Evolutionary conservation across 2,329 filamentous ascomycete genomes (phyloP).

Genomic region (Acrocalymma vagum): DNA sequence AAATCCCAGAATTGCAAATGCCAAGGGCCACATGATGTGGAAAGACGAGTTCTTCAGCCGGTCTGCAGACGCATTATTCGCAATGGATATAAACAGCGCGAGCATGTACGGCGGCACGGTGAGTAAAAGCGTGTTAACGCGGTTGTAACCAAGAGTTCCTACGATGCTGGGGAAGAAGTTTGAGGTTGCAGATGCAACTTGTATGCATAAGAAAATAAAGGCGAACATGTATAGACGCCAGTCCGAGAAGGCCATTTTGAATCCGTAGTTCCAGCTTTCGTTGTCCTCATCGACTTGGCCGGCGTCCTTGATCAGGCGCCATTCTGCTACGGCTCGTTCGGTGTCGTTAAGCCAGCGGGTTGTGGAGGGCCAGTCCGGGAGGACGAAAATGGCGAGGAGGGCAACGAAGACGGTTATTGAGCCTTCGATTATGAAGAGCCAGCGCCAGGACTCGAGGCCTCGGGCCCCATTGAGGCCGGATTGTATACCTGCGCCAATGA

Average conservation of each 20-base stretch:
- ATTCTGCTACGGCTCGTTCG: constrained; percentile 27
- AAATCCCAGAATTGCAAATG: constrained; percentile 59
- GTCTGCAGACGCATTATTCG: constrained; percentile 61
- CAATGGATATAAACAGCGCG: constrained; percentile 65
- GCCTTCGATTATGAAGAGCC: constrained; percentile 31
- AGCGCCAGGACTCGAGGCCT: constrained; percentile 42
- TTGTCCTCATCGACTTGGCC: constrained; percentile 23
- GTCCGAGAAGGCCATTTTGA: constrained; percentile 59
- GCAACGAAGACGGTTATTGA: constrained; percentile 27
- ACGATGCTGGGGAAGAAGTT: constrained; percentile 72
- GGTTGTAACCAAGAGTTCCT: constrained; percentile 64
- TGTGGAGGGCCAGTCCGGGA: constrained; percentile 60
- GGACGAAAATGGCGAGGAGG: constrained; percentile 51
- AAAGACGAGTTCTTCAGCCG: constrained; percentile 22
- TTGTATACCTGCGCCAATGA: constrained; percentile 62
- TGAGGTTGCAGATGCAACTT: constrained; percentile 66
- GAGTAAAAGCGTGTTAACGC: constrained; percentile 62
- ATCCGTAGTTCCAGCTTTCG: constrained; percentile 41
- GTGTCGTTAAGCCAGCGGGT: constrained; percentile 50
- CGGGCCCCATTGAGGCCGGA: constrained; percentile 44
- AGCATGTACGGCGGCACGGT: constrained; percentile 67
- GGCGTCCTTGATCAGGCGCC: constrained; percentile 28
- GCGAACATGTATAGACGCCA: constrained; percentile 63
- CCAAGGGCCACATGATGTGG: constrained; percentile 39
- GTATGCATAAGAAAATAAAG: constrained; percentile 55